phyloP scores from a whole-genome alignment of 331 rosid species.

The Quercus phellos region DNA sequence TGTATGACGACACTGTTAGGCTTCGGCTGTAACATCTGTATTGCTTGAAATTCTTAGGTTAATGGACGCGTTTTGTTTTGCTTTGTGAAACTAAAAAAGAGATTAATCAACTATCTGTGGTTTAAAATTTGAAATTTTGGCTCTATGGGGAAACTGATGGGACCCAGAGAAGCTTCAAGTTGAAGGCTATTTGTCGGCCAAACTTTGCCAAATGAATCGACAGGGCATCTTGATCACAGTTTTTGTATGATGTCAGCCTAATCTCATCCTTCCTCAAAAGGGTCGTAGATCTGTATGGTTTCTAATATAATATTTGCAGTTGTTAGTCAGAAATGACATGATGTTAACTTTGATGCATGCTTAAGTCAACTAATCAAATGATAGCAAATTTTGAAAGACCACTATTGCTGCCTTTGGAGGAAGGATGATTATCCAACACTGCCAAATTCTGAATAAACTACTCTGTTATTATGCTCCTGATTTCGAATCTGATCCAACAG shows the following conservation, averaged over 20 bases:
- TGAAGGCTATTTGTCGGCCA: constrained; percentile 39
- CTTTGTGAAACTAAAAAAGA: neutral
- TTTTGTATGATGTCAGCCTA: constrained; percentile 34
- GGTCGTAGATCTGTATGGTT: constrained; percentile 38
- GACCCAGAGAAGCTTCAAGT: constrained; percentile 26
- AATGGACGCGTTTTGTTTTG: constrained; percentile 25
- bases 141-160: constrained; percentile 10
- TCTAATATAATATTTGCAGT: constrained; percentile 13
- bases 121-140: constrained; percentile 26
- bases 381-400: constrained; percentile 6
- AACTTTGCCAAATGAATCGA: constrained; percentile 29
- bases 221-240: constrained; percentile 26
- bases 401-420: neutral
- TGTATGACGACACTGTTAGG: constrained; percentile 17
- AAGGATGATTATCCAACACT: neutral
- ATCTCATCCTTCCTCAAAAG: constrained; percentile 36
- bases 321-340: constrained; percentile 35
- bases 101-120: neutral
- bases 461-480: constrained; percentile 2
- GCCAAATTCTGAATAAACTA: neutral
- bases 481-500: neutral
- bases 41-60: constrained; percentile 5
- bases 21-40: constrained; percentile 20
- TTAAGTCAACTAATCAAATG: constrained; percentile 38
- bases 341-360: constrained; percentile 31